Evolutionary conservation across 129 eudicot species (phyloP).

Genomic region (Deinandra increscens): DNA sequence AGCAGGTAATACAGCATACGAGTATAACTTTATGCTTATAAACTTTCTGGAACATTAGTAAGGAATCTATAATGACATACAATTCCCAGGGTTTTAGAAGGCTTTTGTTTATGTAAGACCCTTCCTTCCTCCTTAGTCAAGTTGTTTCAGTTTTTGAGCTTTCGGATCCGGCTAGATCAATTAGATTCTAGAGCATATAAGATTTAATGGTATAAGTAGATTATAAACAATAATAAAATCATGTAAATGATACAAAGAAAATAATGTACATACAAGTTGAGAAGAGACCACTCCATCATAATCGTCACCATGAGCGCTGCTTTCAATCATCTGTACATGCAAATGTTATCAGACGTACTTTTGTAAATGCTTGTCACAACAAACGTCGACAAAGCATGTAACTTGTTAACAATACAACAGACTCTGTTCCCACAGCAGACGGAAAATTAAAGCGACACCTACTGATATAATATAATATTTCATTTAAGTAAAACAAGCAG

Average conservation of each 20-base stretch:
- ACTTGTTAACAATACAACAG: not conserved
- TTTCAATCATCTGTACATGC: constrained; percentile 77
- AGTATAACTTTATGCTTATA: not conserved
- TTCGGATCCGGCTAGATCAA: constrained; percentile 97
- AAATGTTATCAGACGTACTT: constrained; percentile 17
- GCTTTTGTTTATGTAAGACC: constrained; percentile 98
- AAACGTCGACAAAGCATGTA: not conserved
- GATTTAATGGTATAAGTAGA: constrained; percentile 14
- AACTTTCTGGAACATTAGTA: constrained; percentile 10
- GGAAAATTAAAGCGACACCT: not conserved
- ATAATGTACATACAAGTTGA: constrained; percentile 62
- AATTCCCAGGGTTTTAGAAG: constrained; percentile 94
- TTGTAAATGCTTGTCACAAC: constrained; percentile 12
- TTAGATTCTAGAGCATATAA: constrained; percentile 48
- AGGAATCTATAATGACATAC: constrained; percentile 47
- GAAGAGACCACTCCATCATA: constrained; percentile 94
- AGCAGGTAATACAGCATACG: not conserved
- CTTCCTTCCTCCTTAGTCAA: constrained; percentile 95
- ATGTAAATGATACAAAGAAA: not conserved
- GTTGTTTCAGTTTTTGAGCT: constrained; percentile 99
- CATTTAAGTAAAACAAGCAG: not conserved
- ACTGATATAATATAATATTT: not conserved
- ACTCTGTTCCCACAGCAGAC: not conserved
- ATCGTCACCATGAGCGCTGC: constrained; percentile 93
- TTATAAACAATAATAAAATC: constrained; percentile 5